Percentiles rank a stretch among this genome's conserved stretches.
Evolutionary conservation across 139 green algal genomes (phyloP).

Genomic region (Picochlorum sp.): DNA sequence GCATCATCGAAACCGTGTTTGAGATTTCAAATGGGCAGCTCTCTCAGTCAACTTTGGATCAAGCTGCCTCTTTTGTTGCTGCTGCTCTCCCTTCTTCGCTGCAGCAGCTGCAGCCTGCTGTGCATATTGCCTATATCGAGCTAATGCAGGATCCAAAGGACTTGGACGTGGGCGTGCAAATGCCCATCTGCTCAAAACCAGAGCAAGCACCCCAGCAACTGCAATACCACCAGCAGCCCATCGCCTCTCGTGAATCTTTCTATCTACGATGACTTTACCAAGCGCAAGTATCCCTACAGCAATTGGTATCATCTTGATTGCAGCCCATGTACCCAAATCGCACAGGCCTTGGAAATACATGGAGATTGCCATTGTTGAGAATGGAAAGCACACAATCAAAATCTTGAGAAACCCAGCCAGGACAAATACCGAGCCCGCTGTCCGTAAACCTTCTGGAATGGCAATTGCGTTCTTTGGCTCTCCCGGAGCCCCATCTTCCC

Average conservation of each 20-base stretch:
- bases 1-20: too few species aligned
- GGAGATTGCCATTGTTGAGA: conserved; percentile 10
- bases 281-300: conserved; percentile 13
- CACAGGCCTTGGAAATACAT: conserved; percentile 14
- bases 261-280: conserved; percentile 22
- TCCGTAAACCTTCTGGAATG: conserved; percentile 16
- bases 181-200: conserved; percentile 14
- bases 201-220: not conserved
- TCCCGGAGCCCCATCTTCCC: not conserved
- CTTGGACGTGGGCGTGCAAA: conserved; percentile 16
- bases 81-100: not conserved
- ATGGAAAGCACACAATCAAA: conserved; percentile 30
- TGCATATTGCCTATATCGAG: conserved; percentile 2
- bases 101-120: not conserved
- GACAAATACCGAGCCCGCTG: conserved; percentile 21
- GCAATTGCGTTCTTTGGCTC: conserved; percentile 3
- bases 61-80: not conserved
- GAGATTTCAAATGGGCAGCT: too few species aligned
- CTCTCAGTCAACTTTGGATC: too few species aligned
- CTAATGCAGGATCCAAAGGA: conserved; percentile 17
- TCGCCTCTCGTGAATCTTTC: conserved; percentile 16
- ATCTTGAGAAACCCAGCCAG: conserved; percentile 22
- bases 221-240: conserved; percentile 12
- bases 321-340: conserved; percentile 18
- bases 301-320: conserved; percentile 16